Percentiles rank a stretch among this genome's conserved stretches.
Evolutionary conservation across 768 basidiomycete genomes (phyloP).

Genomic region (Mycena vitilis): DNA sequence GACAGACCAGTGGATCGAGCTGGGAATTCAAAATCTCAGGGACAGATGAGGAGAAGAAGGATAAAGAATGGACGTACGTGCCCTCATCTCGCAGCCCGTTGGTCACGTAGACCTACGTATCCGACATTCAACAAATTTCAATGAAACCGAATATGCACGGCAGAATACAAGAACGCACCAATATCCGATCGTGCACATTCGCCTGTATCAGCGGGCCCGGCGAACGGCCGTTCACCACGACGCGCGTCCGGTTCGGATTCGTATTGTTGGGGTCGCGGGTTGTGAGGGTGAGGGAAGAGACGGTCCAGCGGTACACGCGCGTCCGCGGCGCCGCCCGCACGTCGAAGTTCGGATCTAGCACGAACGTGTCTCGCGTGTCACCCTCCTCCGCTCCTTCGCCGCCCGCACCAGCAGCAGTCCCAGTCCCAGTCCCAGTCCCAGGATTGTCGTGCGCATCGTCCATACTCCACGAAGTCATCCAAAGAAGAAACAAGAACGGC

Average conservation of each 20-base stretch:
- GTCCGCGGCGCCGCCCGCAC: constrained; percentile 48
- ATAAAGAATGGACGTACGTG: constrained; percentile 39
- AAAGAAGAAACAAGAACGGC: too few species aligned
- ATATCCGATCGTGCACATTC: constrained; percentile 49
- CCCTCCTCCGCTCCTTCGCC: too few species aligned
- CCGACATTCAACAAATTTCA: background rate
- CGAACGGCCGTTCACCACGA: constrained; percentile 60
- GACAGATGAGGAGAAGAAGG: too few species aligned
- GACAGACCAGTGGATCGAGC: constrained; percentile 45
- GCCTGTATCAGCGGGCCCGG: constrained; percentile 54
- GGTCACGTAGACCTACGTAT: constrained; percentile 42
- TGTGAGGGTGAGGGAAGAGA: constrained; percentile 50
- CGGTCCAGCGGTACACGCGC: constrained; percentile 56
- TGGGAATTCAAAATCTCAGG: constrained; percentile 2
- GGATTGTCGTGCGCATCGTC: too few species aligned
- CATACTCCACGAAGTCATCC: too few species aligned
- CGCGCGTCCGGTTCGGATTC: constrained; percentile 56
- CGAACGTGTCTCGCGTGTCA: constrained; percentile 1
- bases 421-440: too few species aligned
- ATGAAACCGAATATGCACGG: too few species aligned
- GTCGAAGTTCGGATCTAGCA: constrained; percentile 42
- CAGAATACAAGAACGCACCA: constrained; percentile 26
- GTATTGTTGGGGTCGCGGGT: constrained; percentile 40
- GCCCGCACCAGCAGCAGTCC: too few species aligned
- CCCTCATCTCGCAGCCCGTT: constrained; percentile 45